phyloP scores from a whole-genome alignment of 768 basidiomycete species.

The Naganishia onofrii region DNA sequence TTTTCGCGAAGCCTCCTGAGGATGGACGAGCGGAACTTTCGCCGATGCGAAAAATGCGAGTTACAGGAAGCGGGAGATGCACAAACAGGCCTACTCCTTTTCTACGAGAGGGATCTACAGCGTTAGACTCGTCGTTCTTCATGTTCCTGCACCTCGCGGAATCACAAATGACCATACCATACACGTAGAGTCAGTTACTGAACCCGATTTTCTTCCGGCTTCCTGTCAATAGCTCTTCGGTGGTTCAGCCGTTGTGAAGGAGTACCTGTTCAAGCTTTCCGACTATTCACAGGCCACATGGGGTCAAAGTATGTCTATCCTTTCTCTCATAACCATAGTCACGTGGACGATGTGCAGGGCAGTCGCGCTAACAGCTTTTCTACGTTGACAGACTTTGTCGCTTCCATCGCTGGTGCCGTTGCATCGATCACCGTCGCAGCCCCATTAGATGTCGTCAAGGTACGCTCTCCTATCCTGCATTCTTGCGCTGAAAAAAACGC shows the following conservation, averaged over 20 bases:
- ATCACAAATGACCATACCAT: no score
- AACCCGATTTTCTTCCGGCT: not conserved
- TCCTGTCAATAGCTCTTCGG: slow-evolving; percentile 73
- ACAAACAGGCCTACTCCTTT: no score
- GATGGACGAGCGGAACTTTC: no score
- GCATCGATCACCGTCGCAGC: slow-evolving; percentile 94
- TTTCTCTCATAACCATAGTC: no score
- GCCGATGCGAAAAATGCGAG: no score
- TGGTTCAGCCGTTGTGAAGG: slow-evolving; percentile 90
- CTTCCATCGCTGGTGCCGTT: slow-evolving; percentile 88
- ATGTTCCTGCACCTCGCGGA: not conserved
- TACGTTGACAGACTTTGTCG: slow-evolving; percentile 67
- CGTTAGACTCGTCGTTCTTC: no score
- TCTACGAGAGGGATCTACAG: no score
- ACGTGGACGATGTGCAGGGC: not conserved
- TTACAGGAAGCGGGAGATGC: no score
- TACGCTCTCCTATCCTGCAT: not conserved
- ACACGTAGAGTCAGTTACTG: not conserved
- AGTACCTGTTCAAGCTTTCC: slow-evolving; percentile 78
- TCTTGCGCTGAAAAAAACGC: no score
- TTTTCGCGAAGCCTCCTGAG: no score
- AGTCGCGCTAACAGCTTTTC: no score
- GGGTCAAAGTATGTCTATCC: slow-evolving; percentile 63
- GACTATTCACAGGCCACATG: slow-evolving; percentile 96
- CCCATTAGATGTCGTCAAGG: slow-evolving; percentile 93